These are phyloP conservation scores for Euphorbia celastroides DNA, from an alignment of 441 rosid genomes.

Conservation along the genomic window DNA sequence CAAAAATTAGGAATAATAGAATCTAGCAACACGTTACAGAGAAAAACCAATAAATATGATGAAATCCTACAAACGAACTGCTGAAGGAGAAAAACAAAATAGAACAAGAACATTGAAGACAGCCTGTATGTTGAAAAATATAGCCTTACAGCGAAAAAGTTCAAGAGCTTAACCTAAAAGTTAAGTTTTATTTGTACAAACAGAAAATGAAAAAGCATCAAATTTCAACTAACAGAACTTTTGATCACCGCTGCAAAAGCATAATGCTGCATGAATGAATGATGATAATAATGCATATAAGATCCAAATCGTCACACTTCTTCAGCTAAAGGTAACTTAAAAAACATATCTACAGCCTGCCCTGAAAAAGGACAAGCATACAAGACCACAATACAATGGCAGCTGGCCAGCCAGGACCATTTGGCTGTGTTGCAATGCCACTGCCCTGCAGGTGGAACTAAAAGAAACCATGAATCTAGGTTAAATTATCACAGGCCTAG, in stretches of 20 bases:
- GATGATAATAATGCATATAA: not conserved
- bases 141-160: not conserved
- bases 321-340: not conserved
- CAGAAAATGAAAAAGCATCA: not conserved
- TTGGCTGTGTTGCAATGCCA: not conserved
- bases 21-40: not conserved
- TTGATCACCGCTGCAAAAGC: not conserved
- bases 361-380: not conserved
- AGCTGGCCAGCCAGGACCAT: not conserved
- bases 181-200: not conserved
- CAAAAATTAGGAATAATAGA: not conserved
- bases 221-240: not conserved
- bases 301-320: not conserved
- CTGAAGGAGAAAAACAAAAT: not conserved
- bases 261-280: not conserved
- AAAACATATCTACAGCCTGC: not conserved
- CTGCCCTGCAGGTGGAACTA: not conserved
- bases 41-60: not conserved
- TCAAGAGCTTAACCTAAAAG: not conserved
- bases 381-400: not conserved
- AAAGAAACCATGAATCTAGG: not conserved
- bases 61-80: not conserved
- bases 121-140: not conserved
- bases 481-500: not conserved
- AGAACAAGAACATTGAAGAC: not conserved